These are phyloP conservation scores for Epichloe gansuensis DNA, from an alignment of 2,329 filamentous ascomycete species.

Conservation along the genomic window DNA sequence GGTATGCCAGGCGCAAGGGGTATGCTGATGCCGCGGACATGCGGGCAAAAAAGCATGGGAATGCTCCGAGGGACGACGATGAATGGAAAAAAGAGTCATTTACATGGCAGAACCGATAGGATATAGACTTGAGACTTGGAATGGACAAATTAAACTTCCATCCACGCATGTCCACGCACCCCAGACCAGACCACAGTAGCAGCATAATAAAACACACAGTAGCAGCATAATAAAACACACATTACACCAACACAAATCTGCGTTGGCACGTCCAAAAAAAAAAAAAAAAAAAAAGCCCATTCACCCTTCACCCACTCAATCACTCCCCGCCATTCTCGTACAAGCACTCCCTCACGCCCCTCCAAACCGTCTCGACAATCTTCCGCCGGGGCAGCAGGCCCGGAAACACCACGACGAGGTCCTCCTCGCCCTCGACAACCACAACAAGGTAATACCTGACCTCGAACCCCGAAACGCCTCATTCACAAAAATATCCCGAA, in stretches of 20 bases:
- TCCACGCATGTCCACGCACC: too few species aligned
- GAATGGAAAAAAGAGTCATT: conserved; percentile 8
- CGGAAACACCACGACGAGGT: conserved; percentile 92
- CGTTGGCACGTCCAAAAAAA: too few species aligned
- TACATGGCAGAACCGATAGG: background rate
- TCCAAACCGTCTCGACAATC: conserved; percentile 83
- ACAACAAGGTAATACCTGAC: conserved; percentile 83
- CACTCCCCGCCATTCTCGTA: conserved; percentile 39
- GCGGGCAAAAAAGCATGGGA: conserved; percentile 21
- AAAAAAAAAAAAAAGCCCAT: conserved; percentile 6
- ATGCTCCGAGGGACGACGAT: conserved; percentile 18
- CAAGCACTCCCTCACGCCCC: conserved; percentile 69
- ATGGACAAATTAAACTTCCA: too few species aligned
- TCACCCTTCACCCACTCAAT: conserved; percentile 8
- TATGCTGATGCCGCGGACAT: conserved; percentile 40
- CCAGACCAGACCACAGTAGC: too few species aligned
- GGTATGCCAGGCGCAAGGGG: conserved; percentile 49
- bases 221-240: too few species aligned
- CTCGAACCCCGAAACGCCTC: conserved; percentile 87
- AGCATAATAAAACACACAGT: too few species aligned
- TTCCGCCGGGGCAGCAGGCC: conserved; percentile 58
- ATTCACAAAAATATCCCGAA: conserved; percentile 87
- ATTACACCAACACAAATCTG: too few species aligned
- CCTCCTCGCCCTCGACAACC: conserved; percentile 77
- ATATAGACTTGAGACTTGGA: background rate